A percentile compares a stretch with the other conserved stretches of the same genome.
Conservation (phyloP, 192 early-diverging fungal genomes). For the Dimargaris cristalligena region DNA sequence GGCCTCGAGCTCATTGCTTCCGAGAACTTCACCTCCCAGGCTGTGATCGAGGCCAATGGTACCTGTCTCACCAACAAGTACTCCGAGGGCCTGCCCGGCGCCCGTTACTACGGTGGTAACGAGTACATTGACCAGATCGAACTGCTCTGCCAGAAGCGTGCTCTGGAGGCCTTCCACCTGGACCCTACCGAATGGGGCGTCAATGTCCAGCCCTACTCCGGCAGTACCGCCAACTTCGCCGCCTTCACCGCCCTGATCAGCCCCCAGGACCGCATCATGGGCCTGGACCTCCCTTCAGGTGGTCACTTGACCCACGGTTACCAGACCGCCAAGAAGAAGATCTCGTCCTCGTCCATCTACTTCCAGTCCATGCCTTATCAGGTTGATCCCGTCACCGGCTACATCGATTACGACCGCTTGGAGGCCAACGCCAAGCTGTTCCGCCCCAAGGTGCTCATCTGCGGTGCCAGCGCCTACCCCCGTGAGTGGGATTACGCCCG, state of each 20-base stretch:
- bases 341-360: conserved; percentile 98
- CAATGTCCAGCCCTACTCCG: conserved; percentile 99
- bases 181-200: conserved; percentile 90
- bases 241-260: conserved; percentile 87
- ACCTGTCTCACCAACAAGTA: conserved; percentile 99
- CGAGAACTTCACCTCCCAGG: conserved; percentile 99
- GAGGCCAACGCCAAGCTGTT: conserved; percentile 86
- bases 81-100: conserved; percentile 97
- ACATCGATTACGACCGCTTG: conserved; percentile 87
- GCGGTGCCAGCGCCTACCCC: conserved; percentile 95
- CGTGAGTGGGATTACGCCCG: conserved; percentile 98
- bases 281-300: conserved; percentile 96
- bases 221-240: conserved; percentile 96
- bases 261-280: conserved; percentile 99
- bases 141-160: conserved; percentile 88
- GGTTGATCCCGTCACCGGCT: conserved; percentile 70
- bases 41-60: conserved; percentile 99
- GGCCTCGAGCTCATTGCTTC: conserved; percentile 98
- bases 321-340: conserved; percentile 99
- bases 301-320: conserved; percentile 99
- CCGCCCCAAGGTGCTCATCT: conserved; percentile 96
- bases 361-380: conserved; percentile 99
- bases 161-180: conserved; percentile 82
- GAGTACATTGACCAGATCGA: conserved; percentile 94
- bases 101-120: conserved; percentile 99